Base-by-base conservation (phyloP, 108 stramenopile species). In the Parmales sp. region DNA sequence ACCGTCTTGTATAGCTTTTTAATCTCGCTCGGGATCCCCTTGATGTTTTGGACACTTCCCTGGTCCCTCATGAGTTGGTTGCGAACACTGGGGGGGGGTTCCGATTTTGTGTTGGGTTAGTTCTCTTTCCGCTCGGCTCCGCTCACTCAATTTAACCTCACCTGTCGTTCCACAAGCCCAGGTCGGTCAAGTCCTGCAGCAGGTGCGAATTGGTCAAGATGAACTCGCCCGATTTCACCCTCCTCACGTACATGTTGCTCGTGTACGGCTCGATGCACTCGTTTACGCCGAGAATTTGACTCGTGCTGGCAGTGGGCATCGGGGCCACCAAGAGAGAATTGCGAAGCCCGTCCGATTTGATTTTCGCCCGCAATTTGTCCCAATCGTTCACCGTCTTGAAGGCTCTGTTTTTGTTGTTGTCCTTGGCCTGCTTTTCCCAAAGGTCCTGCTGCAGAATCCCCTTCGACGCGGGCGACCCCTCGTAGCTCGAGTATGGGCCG, bases 251-350 rank as follows among this genome's bases (percentile, higher is more conserved):
- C 69, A 98, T 78, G 68, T 98, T 98, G 18, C 90, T 90, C 31
- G 92, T 93, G 79, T 95, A 95, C 8, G 97, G 97, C 76, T 98
- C 97, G 65, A 95, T 88, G 64, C 92, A 93, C 71, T 98, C 97
- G 75, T 98, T 98, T 50, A 95, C 94, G 20, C 97, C 97, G 49
- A 96, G 75, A 45, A 98, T 93, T 77, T 96, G 95, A 49, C 92
- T 90, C 0, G 97, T 96, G 3, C 94, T 95, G 36, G 97, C 97
- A 9, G 97, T 98, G 51, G 97, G 97, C 97, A 98, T 98, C n/a
- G 95, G 97, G 16, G 97, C 97, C 1, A 96, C 71, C 1, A 95
- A 77, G 29, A 98, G 78, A 3, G 94, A 95, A 73, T 96, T 96
- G 37, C 94, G 73, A n/a, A 96, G 66, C 18, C 97, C 97, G 29